A percentile compares a stretch with the other conserved stretches of the same genome.
Conservation (phyloP, 2,329 filamentous ascomycete genomes). For the Botrytis aclada region DNA sequence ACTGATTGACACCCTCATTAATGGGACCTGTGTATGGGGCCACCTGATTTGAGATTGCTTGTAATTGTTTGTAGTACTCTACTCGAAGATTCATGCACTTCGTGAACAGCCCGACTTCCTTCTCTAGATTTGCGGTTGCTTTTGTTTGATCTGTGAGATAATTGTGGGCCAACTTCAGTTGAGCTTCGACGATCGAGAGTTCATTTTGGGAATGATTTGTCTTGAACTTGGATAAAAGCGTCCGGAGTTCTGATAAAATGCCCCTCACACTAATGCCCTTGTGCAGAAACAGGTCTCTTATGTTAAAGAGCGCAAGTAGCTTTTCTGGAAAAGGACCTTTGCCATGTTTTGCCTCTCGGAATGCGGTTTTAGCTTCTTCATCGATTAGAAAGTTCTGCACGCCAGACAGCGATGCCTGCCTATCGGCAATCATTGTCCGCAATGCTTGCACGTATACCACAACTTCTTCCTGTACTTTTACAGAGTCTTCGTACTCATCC, state of each 20-base stretch:
- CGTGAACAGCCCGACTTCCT: constrained; percentile 74
- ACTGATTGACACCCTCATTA: constrained; percentile 34
- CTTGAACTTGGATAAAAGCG: constrained; percentile 57
- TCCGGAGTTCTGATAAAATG: constrained; percentile 66
- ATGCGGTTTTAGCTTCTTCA: constrained; percentile 61
- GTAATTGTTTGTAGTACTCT: constrained; percentile 87
- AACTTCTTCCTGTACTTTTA: constrained; percentile 82
- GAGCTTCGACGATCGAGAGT: constrained; percentile 58
- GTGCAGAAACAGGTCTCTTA: constrained; percentile 50
- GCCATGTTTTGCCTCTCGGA: constrained; percentile 57
- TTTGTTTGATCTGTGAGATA: constrained; percentile 52
- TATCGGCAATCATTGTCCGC: constrained; percentile 72
- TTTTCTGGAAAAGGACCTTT: constrained; percentile 70
- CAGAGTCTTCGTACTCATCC: constrained; percentile 85
- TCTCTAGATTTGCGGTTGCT: constrained; percentile 50
- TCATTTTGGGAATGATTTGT: constrained; percentile 63
- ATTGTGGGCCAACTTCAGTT: constrained; percentile 60
- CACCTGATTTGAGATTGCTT: constrained; percentile 86
- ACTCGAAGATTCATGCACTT: constrained; percentile 79
- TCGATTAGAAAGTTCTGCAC: constrained; percentile 71
- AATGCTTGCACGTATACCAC: constrained; percentile 82
- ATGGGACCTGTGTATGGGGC: constrained; percentile 62
- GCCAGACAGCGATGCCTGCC: constrained; percentile 72
- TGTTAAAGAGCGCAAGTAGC: constrained; percentile 50
- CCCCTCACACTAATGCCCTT: constrained; percentile 62